A percentile compares a stretch with the other conserved stretches of the same genome.
Conservation (phyloP, 257 asterid species). For the Plectranthus barbatus region DNA sequence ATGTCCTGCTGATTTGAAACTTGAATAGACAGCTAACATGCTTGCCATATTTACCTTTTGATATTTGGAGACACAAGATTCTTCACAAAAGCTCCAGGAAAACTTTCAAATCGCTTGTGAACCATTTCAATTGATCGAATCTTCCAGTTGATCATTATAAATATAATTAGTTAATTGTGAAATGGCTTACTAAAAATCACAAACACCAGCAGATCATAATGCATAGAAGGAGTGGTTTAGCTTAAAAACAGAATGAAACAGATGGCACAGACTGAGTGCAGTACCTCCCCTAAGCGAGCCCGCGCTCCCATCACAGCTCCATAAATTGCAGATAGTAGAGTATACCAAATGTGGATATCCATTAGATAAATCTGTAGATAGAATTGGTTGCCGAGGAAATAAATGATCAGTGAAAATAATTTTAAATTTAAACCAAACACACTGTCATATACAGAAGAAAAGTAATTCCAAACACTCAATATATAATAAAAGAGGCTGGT, state of each 20-base stretch:
- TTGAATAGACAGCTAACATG: background rate
- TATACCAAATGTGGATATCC: constrained; percentile 97
- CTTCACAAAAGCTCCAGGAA: constrained; percentile 88
- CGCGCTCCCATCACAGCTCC: constrained; percentile 99
- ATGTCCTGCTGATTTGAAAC: background rate
- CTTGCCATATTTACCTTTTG: constrained; percentile 40
- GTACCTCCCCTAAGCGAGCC: constrained; percentile 93
- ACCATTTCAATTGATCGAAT: constrained; percentile 96
- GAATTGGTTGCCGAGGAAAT: constrained; percentile 3
- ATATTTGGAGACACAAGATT: constrained; percentile 64
- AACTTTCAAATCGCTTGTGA: constrained; percentile 94
- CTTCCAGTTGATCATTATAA: constrained; percentile 32
- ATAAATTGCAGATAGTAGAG: constrained; percentile 80
- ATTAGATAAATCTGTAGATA: constrained; percentile 70
- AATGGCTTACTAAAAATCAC: background rate
- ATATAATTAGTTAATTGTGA: background rate
- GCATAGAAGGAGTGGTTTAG: background rate
- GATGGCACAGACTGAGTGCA: constrained; percentile 9
- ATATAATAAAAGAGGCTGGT: background rate
- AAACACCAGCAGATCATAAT: background rate
- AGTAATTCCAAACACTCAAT: background rate
- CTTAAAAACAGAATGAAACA: background rate
- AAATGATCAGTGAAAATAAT: background rate
- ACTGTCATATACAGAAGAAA: background rate
- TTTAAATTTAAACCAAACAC: background rate